Percentiles rank a stretch among this genome's conserved stretches.
Evolutionary conservation across 2,329 filamentous ascomycete genomes (phyloP).

Genomic region (Alternaria gansuensis): DNA sequence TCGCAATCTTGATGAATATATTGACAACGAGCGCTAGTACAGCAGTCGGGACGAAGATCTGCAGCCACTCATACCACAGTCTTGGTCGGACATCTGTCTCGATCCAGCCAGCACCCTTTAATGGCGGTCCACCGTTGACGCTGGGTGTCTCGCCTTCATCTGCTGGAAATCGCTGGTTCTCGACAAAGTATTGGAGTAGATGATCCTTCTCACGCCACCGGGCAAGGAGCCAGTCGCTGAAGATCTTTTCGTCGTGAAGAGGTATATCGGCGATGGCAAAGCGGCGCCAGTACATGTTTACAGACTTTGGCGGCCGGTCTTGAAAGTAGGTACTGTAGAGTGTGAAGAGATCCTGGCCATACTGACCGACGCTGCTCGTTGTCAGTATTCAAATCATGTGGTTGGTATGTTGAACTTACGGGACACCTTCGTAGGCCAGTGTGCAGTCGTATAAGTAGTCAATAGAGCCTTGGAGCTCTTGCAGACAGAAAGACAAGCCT

Average conservation of each 20-base stretch:
- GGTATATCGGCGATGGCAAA: conserved; percentile 84
- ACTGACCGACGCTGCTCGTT: conserved; percentile 62
- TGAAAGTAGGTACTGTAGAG: conserved; percentile 86
- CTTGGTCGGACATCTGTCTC: conserved; percentile 58
- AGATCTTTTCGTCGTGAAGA: conserved; percentile 73
- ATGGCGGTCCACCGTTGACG: conserved; percentile 28
- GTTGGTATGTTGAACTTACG: conserved; percentile 66
- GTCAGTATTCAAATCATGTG: conserved; percentile 1
- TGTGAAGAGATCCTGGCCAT: conserved; percentile 86
- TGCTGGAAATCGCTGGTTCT: conserved; percentile 82
- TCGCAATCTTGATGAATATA: conserved; percentile 36
- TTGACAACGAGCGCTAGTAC: conserved; percentile 51
- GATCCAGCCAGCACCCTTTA: conserved; percentile 55
- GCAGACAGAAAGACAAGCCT: conserved; percentile 80
- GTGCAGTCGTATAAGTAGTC: conserved; percentile 94
- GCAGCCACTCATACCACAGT: conserved; percentile 54
- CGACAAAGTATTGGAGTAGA: conserved; percentile 78
- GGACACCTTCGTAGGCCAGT: conserved; percentile 91
- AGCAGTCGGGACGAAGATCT: conserved; percentile 55
- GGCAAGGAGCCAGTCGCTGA: conserved; percentile 81
- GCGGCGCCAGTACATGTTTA: conserved; percentile 96
- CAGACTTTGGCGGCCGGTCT: conserved; percentile 87
- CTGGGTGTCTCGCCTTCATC: conserved; percentile 54
- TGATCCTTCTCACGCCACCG: conserved; percentile 93
- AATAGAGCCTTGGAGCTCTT: conserved; percentile 75